These are phyloP conservation scores for Xylaria sp. DNA, from an alignment of 2,329 filamentous ascomycete species.

Conservation along the genomic window DNA sequence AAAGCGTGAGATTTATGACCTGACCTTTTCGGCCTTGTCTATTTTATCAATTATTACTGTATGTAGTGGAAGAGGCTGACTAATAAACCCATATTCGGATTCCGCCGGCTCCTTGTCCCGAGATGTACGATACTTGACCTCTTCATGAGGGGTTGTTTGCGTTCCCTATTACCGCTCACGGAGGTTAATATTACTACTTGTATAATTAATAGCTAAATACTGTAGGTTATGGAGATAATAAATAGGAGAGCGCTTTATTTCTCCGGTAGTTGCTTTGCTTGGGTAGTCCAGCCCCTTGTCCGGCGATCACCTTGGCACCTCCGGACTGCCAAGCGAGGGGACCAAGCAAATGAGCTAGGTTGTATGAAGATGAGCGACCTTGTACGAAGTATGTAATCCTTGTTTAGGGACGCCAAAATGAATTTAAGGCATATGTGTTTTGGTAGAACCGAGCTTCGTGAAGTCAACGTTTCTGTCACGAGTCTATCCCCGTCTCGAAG, in stretches of 20 bases:
- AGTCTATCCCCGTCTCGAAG: neutral
- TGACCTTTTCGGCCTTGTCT: neutral
- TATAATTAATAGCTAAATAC: neutral
- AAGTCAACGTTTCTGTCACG: neutral
- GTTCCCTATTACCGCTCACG: neutral
- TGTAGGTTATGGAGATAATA: neutral
- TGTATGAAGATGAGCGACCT: neutral
- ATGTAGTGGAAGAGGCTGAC: constrained; percentile 9
- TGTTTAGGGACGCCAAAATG: neutral
- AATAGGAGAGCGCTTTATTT: neutral
- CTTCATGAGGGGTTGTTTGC: neutral
- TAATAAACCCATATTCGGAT: constrained; percentile 13
- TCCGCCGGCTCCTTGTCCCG: neutral
- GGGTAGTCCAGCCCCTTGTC: neutral
- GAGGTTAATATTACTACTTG: neutral
- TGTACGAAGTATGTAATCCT: neutral
- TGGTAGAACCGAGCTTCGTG: neutral
- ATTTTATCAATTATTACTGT: neutral
- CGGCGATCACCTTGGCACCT: neutral
- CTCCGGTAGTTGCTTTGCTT: neutral
- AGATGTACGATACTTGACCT: neutral
- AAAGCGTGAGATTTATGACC: neutral
- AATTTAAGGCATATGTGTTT: neutral
- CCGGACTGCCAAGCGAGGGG: neutral
- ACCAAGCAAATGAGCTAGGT: neutral